These are phyloP conservation scores for Phanerochaete carnosa DNA, from an alignment of 768 basidiomycete genomes.

Conservation along the genomic window DNA sequence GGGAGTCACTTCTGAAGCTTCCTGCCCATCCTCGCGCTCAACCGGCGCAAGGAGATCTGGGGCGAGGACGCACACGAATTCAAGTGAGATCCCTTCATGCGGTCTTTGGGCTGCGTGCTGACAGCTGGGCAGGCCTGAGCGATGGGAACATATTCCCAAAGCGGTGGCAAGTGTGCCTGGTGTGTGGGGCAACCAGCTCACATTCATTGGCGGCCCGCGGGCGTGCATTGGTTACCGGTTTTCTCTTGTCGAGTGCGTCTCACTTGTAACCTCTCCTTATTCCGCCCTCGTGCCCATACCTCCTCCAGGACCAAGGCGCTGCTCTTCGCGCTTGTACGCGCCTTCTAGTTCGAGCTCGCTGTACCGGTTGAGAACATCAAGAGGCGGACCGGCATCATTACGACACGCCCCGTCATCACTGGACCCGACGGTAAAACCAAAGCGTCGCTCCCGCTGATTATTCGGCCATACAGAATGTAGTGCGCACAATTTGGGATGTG, in stretches of 20 bases:
- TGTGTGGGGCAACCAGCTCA: slow-evolving; percentile 55
- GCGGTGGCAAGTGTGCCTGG: slow-evolving; percentile 47
- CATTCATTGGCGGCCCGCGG: slow-evolving; percentile 63
- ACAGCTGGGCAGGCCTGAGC: slow-evolving; percentile 49
- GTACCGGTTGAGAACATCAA: slow-evolving; percentile 21
- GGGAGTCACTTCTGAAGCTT: background rate
- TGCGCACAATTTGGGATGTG: too few species aligned
- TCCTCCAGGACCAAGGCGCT: slow-evolving; percentile 29
- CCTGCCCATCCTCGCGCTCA: slow-evolving; percentile 40
- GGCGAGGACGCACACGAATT: slow-evolving; percentile 63
- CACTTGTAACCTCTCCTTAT: background rate
- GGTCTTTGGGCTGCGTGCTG: background rate
- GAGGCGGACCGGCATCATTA: slow-evolving; percentile 14
- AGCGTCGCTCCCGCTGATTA: slow-evolving; percentile 22
- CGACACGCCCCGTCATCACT: slow-evolving; percentile 21
- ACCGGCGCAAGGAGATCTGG: slow-evolving; percentile 54
- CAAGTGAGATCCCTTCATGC: slow-evolving; percentile 42
- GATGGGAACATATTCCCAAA: too few species aligned
- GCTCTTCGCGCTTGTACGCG: slow-evolving; percentile 27
- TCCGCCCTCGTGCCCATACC: background rate
- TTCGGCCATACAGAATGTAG: slow-evolving; percentile 12
- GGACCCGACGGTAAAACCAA: slow-evolving; percentile 8
- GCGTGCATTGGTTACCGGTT: slow-evolving; percentile 70
- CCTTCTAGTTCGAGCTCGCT: slow-evolving; percentile 29
- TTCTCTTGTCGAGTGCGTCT: slow-evolving; percentile 54